A percentile compares a stretch with the other conserved stretches of the same genome.
Conservation (phyloP, 441 rosid genomes). For the Gossypium gossypioides region DNA sequence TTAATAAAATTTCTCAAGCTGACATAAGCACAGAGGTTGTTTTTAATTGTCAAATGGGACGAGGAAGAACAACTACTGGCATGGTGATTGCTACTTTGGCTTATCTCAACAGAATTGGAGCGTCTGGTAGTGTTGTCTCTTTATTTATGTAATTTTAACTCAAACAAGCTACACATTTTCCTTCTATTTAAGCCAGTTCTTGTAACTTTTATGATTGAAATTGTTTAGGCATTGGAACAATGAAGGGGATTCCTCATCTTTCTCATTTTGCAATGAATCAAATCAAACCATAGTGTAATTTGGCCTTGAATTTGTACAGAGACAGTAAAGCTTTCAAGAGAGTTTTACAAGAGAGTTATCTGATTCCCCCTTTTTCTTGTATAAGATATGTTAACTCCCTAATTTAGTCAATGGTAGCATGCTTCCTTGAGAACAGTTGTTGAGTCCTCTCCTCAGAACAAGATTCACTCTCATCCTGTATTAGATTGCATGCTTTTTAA, state of each 20-base stretch:
- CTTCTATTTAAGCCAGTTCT: neutral
- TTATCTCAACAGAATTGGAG: constrained; percentile 82
- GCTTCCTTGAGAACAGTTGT: neutral
- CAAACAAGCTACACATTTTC: neutral
- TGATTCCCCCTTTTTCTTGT: too few relatives aligned
- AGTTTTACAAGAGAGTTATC: too few relatives aligned
- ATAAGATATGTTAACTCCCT: too few relatives aligned
- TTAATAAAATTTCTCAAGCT: constrained; percentile 72
- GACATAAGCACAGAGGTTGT: constrained; percentile 66
- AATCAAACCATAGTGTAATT: too few relatives aligned
- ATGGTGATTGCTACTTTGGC: constrained; percentile 96
- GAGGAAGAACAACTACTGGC: constrained; percentile 97
- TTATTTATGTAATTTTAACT: constrained; percentile 10
- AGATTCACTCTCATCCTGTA: neutral
- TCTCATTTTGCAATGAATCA: neutral
- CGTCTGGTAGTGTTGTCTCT: constrained; percentile 51
- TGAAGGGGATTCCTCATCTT: too few relatives aligned
- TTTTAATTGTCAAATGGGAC: constrained; percentile 99
- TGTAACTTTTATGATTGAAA: neutral
- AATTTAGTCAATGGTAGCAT: too few relatives aligned
- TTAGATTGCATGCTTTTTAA: neutral
- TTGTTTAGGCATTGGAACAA: too few relatives aligned
- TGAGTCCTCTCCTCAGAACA: neutral
- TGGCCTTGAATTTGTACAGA: too few relatives aligned
- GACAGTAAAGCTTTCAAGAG: too few relatives aligned